Evolutionary conservation across 2,329 filamentous ascomycete genomes (phyloP).

Genomic region (Ceratocystiopsis minuta): DNA sequence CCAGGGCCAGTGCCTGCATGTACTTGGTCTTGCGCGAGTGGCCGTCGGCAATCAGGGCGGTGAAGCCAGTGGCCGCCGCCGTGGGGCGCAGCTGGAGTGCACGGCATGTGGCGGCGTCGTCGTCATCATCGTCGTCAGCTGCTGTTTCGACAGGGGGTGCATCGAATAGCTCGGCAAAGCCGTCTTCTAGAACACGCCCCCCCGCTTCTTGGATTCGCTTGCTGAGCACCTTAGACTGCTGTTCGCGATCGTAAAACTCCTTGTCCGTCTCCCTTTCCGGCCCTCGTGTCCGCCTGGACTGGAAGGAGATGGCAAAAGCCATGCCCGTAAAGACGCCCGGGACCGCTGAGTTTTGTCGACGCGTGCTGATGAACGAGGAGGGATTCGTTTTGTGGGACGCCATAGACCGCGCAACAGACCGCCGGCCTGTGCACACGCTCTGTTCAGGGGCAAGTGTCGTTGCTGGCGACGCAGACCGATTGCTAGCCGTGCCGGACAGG

Average conservation of each 20-base stretch:
- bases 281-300: constrained; percentile 29
- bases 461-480: constrained; percentile 23
- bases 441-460: constrained; percentile 12
- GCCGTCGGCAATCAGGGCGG: constrained; percentile 68
- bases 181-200: constrained; percentile 50
- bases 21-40: constrained; percentile 82
- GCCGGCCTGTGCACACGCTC: constrained; percentile 15
- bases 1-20: constrained; percentile 82
- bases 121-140: constrained; percentile 12
- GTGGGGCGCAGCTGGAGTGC: constrained; percentile 35
- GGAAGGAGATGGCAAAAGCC: constrained; percentile 73
- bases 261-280: constrained; percentile 34
- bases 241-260: constrained; percentile 22
- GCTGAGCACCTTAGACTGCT: constrained; percentile 30
- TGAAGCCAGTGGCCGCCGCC: constrained; percentile 48
- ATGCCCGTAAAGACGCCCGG: constrained; percentile 52
- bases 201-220: constrained; percentile 51
- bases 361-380: constrained; percentile 2
- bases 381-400: not conserved
- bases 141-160: constrained; percentile 18
- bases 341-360: constrained; percentile 3
- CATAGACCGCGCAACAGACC: not conserved
- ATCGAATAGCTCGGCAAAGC: constrained; percentile 70
- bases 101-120: constrained; percentile 11
- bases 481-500: constrained; percentile 25